Evolutionary conservation across 1,139 yeast genomes (phyloP), one percentile per base, ranked within the genome.

Genomic region (Debaryomycetaceae sp.): DNA sequence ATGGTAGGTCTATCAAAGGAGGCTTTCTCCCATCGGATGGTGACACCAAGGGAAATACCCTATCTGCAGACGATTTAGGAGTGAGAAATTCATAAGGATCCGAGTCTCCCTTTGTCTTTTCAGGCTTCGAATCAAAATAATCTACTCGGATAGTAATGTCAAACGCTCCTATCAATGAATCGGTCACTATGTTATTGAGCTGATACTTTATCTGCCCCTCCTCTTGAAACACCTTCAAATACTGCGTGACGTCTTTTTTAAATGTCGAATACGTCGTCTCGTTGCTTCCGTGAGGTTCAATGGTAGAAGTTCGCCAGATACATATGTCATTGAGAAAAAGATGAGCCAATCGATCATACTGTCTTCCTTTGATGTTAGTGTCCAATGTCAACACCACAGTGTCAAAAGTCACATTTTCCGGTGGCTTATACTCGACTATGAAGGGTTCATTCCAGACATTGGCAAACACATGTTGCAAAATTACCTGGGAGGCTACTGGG

Each of bases 221-320:
- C 5, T 65, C 52, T 42, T 66, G 57, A 58, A 89, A 87, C 40
- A 87, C 63, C 0, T 69, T 53, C 9, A 75, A 58, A 57, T 81
- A 87, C 27, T 67, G 65, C 5, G 91, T 74, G 2, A 87, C 78
- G 57, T 89, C 96, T 58, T 86, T 87, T 31, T 72, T 66, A 42
- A 75, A 68, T 11, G 66, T 59, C 13, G 84, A 78, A 54, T 69
- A 73, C 9, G 42, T 20, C 6, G 27, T 22, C 3, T 78, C 73
- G 3, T 63, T 53, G 24, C 55, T 56, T 43, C 78, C 73, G 49
- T 81, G 79, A 0, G 96, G 96, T 62, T 88, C 96, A 17, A 87
- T 82, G 1, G 96, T 88, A 3, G 93, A 83, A 0, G 95, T 83
- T 61, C 96, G 75, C 96, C 96, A 88, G 34, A 88, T 64, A 53